A percentile compares a stretch with the other conserved stretches of the same genome.
phyloP scores from a whole-genome alignment of 2,329 filamentous ascomycete species.

The Hypocrella siamensis region DNA sequence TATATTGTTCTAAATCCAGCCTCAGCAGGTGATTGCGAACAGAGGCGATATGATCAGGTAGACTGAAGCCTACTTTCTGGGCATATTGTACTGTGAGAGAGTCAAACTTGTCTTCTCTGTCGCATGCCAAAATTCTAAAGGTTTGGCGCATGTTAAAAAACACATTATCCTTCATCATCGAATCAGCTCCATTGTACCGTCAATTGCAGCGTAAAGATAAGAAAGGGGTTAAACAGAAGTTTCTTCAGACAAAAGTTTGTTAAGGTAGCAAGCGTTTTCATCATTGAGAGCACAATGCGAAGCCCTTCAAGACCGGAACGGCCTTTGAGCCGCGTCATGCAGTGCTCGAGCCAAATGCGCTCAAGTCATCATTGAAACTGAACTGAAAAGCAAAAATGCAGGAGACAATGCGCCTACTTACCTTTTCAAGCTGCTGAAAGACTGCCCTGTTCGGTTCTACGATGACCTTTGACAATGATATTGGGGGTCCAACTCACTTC shows the following conservation, averaged over 20 bases:
- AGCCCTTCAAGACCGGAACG: slow-evolving; percentile 63
- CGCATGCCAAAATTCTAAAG: slow-evolving; percentile 81
- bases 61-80: slow-evolving; percentile 53
- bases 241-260: slow-evolving; percentile 65
- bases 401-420: no score
- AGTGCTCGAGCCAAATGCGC: slow-evolving; percentile 99
- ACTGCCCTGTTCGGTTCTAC: no score
- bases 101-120: slow-evolving; percentile 79
- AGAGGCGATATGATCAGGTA: slow-evolving; percentile 6
- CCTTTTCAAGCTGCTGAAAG: no score
- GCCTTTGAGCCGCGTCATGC: slow-evolving; percentile 43
- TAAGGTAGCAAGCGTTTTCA: slow-evolving; percentile 99
- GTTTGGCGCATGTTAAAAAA: not conserved
- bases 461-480: no score
- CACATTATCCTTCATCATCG: no score
- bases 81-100: slow-evolving; percentile 66
- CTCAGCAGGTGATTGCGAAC: slow-evolving; percentile 28
- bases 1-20: slow-evolving; percentile 48
- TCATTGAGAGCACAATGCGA: slow-evolving; percentile 66
- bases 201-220: not conserved
- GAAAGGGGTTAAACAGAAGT: slow-evolving; percentile 1
- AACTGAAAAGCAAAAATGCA: slow-evolving; percentile 5
- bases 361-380: slow-evolving; percentile 87
- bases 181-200: no score
- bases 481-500: slow-evolving; percentile 56